Evolutionary conservation across 768 basidiomycete species (phyloP).

Genomic region (Hericium coralloides): DNA sequence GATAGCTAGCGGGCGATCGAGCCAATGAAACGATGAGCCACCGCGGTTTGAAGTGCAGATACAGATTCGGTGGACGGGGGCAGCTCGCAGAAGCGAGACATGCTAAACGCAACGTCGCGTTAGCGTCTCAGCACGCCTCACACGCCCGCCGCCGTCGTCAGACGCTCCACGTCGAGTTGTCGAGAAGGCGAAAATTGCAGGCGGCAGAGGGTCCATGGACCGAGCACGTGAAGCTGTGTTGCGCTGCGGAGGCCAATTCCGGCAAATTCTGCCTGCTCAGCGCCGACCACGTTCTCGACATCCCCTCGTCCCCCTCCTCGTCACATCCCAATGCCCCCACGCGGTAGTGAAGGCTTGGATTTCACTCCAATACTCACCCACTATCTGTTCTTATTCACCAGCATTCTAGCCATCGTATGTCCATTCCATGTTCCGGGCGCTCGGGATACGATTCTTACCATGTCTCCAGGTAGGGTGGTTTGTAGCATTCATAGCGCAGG

Average conservation of each 20-base stretch:
- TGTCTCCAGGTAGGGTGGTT: slow-evolving; percentile 28
- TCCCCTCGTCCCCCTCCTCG: neutral
- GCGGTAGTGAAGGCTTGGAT: slow-evolving; percentile 58
- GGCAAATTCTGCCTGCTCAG: neutral
- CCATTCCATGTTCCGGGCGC: neutral
- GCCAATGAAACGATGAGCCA: no score
- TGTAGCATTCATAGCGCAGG: slow-evolving; percentile 40
- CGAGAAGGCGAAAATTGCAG: no score
- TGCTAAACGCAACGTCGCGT: no score
- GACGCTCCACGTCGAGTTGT: no score
- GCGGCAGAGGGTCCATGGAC: neutral
- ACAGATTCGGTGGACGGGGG: no score
- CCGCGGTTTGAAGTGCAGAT: no score
- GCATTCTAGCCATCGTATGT: slow-evolving; percentile 70
- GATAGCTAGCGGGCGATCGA: no score
- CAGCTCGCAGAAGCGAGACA: no score
- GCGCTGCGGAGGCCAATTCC: neutral
- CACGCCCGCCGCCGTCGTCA: no score
- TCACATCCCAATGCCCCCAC: slow-evolving; percentile 32
- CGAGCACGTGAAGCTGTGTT: slow-evolving; percentile 1
- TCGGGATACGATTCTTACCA: neutral
- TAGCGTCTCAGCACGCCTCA: no score
- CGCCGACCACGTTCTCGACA: neutral
- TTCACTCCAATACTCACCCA: slow-evolving; percentile 86
- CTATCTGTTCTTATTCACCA: slow-evolving; percentile 86